Percentiles rank a stretch among this genome's conserved stretches.
These are phyloP conservation scores for Metschnikowia lochheadii DNA, from an alignment of 805 yeast genomes.

Conservation along the genomic window DNA sequence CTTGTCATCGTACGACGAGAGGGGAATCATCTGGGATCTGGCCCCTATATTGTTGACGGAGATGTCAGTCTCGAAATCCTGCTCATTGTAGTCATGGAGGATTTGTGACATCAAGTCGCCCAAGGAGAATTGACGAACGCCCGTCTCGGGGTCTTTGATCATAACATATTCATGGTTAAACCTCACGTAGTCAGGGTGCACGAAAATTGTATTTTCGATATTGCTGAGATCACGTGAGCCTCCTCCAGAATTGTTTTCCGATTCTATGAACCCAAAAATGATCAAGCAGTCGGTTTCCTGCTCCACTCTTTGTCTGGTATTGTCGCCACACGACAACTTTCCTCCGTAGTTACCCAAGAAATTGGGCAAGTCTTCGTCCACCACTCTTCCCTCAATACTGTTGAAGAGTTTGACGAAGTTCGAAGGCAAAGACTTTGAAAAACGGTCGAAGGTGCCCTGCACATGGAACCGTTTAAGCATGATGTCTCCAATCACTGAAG, in stretches of 20 bases:
- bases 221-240: conserved; percentile 21
- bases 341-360: conserved; percentile 78
- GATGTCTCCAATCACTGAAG: conserved; percentile 70
- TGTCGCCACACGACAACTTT: conserved; percentile 33
- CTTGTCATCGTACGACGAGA: conserved; percentile 6
- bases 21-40: conserved; percentile 11
- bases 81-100: conserved; percentile 9
- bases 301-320: conserved; percentile 22
- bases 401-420: conserved; percentile 45
- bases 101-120: conserved; percentile 33
- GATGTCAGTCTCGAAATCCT: conserved; percentile 15
- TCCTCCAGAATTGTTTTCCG: conserved; percentile 29
- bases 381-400: conserved; percentile 64
- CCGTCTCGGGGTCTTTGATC: conserved; percentile 20
- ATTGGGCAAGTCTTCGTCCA: conserved; percentile 64
- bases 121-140: conserved; percentile 25
- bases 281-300: conserved; percentile 63
- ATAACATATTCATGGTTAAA: conserved; percentile 28
- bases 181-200: conserved; percentile 41
- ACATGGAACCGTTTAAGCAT: conserved; percentile 59
- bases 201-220: conserved; percentile 27
- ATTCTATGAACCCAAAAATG: conserved; percentile 59
- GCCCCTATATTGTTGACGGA: conserved; percentile 17
- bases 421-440: conserved; percentile 43
- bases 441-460: conserved; percentile 40